These are phyloP conservation scores for Dactylellina parvicollis DNA, from an alignment of 2,329 filamentous ascomycete species.

Conservation along the genomic window DNA sequence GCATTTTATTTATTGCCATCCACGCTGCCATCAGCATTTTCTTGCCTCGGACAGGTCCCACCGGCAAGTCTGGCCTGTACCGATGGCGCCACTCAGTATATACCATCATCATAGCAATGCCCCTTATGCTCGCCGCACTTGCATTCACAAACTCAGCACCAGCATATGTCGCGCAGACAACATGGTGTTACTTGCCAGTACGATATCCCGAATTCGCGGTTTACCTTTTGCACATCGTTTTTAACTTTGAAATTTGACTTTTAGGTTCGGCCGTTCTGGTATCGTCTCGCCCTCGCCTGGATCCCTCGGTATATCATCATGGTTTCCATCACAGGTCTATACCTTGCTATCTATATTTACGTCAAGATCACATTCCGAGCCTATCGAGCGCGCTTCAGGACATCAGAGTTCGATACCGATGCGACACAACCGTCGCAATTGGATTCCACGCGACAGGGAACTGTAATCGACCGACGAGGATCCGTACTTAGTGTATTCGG, in stretches of 20 bases:
- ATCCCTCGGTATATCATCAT: slow-evolving; percentile 77
- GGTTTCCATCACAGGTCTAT: slow-evolving; percentile 71
- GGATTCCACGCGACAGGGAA: slow-evolving; percentile 9
- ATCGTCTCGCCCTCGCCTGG: slow-evolving; percentile 75
- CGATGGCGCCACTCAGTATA: slow-evolving; percentile 73
- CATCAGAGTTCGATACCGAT: slow-evolving; percentile 52
- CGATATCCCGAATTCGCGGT: neutral
- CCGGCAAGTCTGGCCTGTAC: slow-evolving; percentile 73
- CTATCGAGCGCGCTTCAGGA: slow-evolving; percentile 41
- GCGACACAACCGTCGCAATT: slow-evolving; percentile 39
- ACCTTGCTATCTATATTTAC: slow-evolving; percentile 76
- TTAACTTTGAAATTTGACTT: slow-evolving; percentile 6
- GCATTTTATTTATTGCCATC: slow-evolving; percentile 76
- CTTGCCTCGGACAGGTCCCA: slow-evolving; percentile 63
- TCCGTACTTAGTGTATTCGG: slow-evolving; percentile 45
- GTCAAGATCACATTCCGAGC: slow-evolving; percentile 62
- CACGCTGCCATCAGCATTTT: slow-evolving; percentile 79
- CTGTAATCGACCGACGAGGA: slow-evolving; percentile 18
- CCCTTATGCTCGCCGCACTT: slow-evolving; percentile 70
- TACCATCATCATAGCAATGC: slow-evolving; percentile 68
- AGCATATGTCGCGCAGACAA: slow-evolving; percentile 71
- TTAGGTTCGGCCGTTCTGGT: slow-evolving; percentile 72
- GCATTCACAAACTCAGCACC: slow-evolving; percentile 69
- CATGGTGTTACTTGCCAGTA: slow-evolving; percentile 75
- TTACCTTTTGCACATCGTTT: slow-evolving; percentile 3